Percentiles rank a stretch among this genome's conserved stretches.
Evolutionary conservation across 2,329 filamentous ascomycete species (phyloP).

Genomic region (Tolypocladium ovalisporum): DNA sequence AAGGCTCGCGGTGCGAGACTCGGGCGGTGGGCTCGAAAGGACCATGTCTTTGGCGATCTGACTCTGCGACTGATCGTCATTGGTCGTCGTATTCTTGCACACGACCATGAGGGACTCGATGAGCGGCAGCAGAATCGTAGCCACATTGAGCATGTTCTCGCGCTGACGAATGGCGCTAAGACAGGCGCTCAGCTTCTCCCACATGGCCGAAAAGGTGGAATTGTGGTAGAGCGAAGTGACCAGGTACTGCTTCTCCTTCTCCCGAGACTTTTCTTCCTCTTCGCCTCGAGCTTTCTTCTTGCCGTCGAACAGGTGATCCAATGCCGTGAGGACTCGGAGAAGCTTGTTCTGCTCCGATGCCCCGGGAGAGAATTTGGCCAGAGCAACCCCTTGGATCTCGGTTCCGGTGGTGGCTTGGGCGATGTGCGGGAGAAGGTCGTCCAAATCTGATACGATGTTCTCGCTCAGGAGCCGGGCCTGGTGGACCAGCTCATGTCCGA

Average conservation of each 20-base stretch:
- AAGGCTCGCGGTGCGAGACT: slow-evolving; percentile 72
- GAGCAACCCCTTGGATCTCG: slow-evolving; percentile 87
- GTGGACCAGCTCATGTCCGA: slow-evolving; percentile 83
- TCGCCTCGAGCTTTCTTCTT: slow-evolving; percentile 49
- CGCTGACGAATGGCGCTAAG: slow-evolving; percentile 79
- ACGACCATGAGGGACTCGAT: slow-evolving; percentile 98
- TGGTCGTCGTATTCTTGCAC: slow-evolving; percentile 89
- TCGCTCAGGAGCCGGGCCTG: slow-evolving; percentile 80
- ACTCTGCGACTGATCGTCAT: slow-evolving; percentile 47
- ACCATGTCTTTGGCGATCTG: slow-evolving; percentile 54
- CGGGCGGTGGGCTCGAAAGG: slow-evolving; percentile 63
- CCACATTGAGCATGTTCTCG: slow-evolving; percentile 93
- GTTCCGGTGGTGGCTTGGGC: slow-evolving; percentile 78
- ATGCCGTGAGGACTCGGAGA: slow-evolving; percentile 78
- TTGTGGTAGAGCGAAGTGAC: slow-evolving; percentile 85
- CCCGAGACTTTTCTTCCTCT: slow-evolving; percentile 40
- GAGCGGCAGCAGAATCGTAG: slow-evolving; percentile 84
- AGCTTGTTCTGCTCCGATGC: slow-evolving; percentile 96
- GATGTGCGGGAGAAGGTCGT: slow-evolving; percentile 77
- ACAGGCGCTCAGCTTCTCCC: slow-evolving; percentile 85
- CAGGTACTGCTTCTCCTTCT: slow-evolving; percentile 67
- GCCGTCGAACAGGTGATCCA: slow-evolving; percentile 90
- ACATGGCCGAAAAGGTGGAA: slow-evolving; percentile 78
- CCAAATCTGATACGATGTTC: slow-evolving; percentile 73
- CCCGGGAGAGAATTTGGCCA: slow-evolving; percentile 90